Base-by-base conservation (phyloP, 176 grass and related monocot genomes). In the Zoysia japonica region DNA sequence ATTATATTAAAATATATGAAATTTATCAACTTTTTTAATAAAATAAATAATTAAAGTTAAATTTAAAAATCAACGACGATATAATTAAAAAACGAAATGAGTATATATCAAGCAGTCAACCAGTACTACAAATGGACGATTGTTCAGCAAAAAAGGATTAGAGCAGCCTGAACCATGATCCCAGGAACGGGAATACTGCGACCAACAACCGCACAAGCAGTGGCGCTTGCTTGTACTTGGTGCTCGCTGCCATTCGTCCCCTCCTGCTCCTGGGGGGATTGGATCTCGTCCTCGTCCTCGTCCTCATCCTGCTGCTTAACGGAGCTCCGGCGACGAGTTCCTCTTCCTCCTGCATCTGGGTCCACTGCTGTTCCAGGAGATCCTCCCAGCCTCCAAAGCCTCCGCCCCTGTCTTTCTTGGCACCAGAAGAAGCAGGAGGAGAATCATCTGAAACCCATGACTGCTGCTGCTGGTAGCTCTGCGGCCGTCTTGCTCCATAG, bases 311-410 rank as follows among this genome's bases (percentile, higher is more conserved):
- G 12, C 78, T 63, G 74, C 37, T 57, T n/a, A 28, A 19, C 2
- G 53, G 66, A 69, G 51, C 53, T 4, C 10, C 15, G 12, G 36
- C 48, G 9, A 3, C 7, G 28, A 44, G 2, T 2, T 2, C 11
- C 49, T 49, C 59, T 15, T 11, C 59, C 43, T 48, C 74, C 36
- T 55, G 15, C 28, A 28, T 28, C 28, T 28, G 28, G 28, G 28
- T 28, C 28, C 28, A 28, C 28, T 28, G 28, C 28, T 76, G 6
- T 8, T 62, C 40, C 39, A 67, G 74, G 60, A 67, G 67, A 19
- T 97, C 94, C 66, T 97, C 94, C 94, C 94, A 97, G 78, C 94
- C 94, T 44, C 94, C 94, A 61, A 91, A 93, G 81, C 82, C 46
- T 2, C 70, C 45, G 75, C 74, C 11, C 2, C 74, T 63, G 28